Evolutionary conservation across 352 stramenopile species (phyloP), one percentile per base, ranked within the genome.

Genomic region (Globisporangium viniferum): DNA sequence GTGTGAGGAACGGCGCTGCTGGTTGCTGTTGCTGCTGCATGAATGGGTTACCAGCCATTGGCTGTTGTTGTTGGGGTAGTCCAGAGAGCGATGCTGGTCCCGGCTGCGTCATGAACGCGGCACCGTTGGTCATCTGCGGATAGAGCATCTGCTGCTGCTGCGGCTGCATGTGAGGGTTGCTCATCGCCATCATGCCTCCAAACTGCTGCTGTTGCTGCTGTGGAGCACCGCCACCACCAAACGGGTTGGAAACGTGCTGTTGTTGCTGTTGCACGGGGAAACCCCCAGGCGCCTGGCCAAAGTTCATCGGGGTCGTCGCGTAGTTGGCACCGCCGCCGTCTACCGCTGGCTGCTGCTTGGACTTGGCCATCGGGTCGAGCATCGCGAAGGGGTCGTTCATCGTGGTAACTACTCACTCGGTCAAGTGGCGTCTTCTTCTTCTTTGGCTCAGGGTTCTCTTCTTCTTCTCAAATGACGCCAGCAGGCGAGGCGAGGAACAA

Each of bases 321-420:
- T 64, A 74, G 27, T 62, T 68, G 60, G 69, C n/a, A n/a, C n/a
- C 15, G 18, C 59, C 65, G 8, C 62, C 55, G 41, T 55, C 64
- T 66, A 59, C 73, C 12, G 56, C 56, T 3, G 64, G n/a, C n/a
- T n/a, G 55, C 29, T 56, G 48, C 64, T 77, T 77, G 49, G 73
- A 72, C 64, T 86, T 83, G 48, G 72, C 67, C 41, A 85, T 72
- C 6, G 79, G 72, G 66, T 91, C 79, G 20, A 91, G 67, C 69
- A 80, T 78, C 35, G 81, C 77, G 64, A 91, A 91, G 46, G 82
- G 82, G 59, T 90, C 81, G 68, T 88, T 89, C 82, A 91, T 89
- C 29, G 46, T 66, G 18, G 64, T n/a, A n/a, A n/a, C n/a, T 44
- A 44, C 10, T 44, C 14, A 44, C 36, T 44, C 36, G 12, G 36